A percentile compares a stretch with the other conserved stretches of the same genome.
These are phyloP conservation scores for Septoria petroselini DNA, from an alignment of 2,329 filamentous ascomycete species.

Conservation along the genomic window DNA sequence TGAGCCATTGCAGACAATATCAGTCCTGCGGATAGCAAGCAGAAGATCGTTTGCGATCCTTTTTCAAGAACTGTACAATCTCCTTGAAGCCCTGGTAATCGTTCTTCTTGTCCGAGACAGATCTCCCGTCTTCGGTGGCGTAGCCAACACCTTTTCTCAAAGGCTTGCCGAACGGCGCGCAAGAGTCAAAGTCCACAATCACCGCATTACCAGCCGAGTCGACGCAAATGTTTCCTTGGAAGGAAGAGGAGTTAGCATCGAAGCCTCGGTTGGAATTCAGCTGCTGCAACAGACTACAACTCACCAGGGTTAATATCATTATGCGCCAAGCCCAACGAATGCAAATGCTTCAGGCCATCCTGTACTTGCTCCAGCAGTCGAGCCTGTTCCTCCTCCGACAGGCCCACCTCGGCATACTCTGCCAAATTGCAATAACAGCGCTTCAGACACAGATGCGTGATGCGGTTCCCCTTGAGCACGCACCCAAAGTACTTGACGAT, in stretches of 20 bases:
- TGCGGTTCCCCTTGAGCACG: constrained; percentile 29
- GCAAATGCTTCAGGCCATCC: constrained; percentile 37
- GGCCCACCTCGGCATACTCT: constrained; percentile 24
- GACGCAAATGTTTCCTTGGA: constrained; percentile 37
- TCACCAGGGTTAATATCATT: constrained; percentile 27
- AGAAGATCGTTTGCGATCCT: constrained; percentile 4
- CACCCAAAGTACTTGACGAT: constrained; percentile 35
- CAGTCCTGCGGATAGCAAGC: constrained; percentile 7
- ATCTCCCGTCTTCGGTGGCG: constrained; percentile 1
- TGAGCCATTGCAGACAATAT: too few species aligned
- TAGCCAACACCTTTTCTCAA: constrained; percentile 32
- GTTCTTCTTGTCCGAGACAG: constrained; percentile 26
- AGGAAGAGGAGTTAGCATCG: too few species aligned
- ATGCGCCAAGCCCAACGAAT: constrained; percentile 35
- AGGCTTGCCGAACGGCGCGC: constrained; percentile 31
- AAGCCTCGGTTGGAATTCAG: too few species aligned
- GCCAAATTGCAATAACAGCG: constrained; percentile 31
- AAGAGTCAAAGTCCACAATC: constrained; percentile 42
- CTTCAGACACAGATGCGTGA: constrained; percentile 34
- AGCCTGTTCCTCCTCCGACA: constrained; percentile 23
- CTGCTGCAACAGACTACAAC: constrained; percentile 1
- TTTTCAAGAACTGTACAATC: constrained; percentile 5
- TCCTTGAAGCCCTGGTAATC: constrained; percentile 22
- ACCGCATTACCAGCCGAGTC: constrained; percentile 33
- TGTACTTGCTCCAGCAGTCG: constrained; percentile 28